Conservation (phyloP, 371 early-diverging fungal genomes). For the Blakeslea trispora region DNA sequence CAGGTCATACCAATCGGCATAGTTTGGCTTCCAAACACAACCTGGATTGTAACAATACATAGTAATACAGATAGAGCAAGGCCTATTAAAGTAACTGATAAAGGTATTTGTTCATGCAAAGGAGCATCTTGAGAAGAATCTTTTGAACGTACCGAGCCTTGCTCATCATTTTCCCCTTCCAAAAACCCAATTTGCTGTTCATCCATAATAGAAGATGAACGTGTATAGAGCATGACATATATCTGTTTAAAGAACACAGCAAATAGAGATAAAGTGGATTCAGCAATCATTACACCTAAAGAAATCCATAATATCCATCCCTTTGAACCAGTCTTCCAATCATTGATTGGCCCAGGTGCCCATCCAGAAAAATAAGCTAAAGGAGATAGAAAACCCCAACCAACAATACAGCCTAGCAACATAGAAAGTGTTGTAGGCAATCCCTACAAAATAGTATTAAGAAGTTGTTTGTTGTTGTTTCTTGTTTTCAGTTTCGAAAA, state of each 20-base stretch:
- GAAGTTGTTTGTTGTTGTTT: no score
- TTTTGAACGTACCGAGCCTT: constrained; percentile 19
- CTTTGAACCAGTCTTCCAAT: constrained; percentile 72
- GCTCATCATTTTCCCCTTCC: constrained; percentile 30
- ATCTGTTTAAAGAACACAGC: constrained; percentile 51
- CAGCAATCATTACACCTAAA: constrained; percentile 81
- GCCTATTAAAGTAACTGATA: constrained; percentile 60
- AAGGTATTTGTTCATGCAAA: constrained; percentile 53
- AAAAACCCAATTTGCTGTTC: constrained; percentile 5
- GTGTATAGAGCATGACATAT: not conserved
- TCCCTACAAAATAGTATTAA: constrained; percentile 49
- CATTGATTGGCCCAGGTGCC: constrained; percentile 75
- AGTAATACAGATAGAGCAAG: constrained; percentile 55
- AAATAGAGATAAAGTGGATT: constrained; percentile 66
- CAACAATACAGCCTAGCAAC: constrained; percentile 74
- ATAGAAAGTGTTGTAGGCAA: constrained; percentile 74
- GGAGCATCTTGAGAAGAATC: constrained; percentile 49
- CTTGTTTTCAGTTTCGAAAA: no score
- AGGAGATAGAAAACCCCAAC: constrained; percentile 83
- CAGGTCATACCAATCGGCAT: constrained; percentile 57
- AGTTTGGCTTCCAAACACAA: constrained; percentile 54
- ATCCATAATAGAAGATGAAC: not conserved
- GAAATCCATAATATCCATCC: constrained; percentile 91
- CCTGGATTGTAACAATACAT: constrained; percentile 63
- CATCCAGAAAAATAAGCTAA: constrained; percentile 67